A percentile compares a stretch with the other conserved stretches of the same genome.
phyloP scores from a whole-genome alignment of 2,329 filamentous ascomycete genomes.

The Diplocarpon mali region DNA sequence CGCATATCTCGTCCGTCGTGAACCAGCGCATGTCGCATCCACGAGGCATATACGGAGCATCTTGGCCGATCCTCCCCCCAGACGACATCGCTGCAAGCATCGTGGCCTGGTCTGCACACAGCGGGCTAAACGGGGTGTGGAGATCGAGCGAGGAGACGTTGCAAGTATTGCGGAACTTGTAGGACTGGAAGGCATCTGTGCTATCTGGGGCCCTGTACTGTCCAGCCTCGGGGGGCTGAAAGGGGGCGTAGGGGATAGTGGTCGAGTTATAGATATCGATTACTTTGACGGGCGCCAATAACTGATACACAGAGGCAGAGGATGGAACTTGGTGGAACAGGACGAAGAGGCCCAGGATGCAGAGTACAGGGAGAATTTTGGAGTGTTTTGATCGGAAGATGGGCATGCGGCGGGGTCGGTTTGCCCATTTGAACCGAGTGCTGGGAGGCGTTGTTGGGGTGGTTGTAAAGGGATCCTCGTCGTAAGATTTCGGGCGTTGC shows the following conservation, averaged over 20 bases:
- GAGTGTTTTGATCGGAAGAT: conserved; percentile 12
- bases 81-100: conserved; percentile 29
- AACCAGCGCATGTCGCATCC: conserved; percentile 39
- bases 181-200: conserved; percentile 31
- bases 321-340: conserved; percentile 3
- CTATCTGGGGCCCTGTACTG: conserved; percentile 12
- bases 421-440: conserved; percentile 13
- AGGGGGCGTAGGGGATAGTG: conserved; percentile 7
- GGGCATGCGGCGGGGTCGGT: conserved; percentile 13
- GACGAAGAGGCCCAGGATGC: conserved; percentile 7
- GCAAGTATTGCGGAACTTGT: conserved; percentile 34
- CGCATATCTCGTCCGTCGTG: conserved; percentile 34
- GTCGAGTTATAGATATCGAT: conserved; percentile 5
- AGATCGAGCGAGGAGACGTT: conserved; percentile 35
- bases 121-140: conserved; percentile 27
- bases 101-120: conserved; percentile 29
- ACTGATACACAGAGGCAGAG: not conserved
- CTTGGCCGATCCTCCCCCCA: conserved; percentile 34
- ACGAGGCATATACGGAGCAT: conserved; percentile 35
- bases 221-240: conserved; percentile 13
- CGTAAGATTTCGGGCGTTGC: conserved; percentile 8
- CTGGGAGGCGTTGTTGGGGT: conserved; percentile 4
- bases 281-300: not conserved
- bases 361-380: conserved; percentile 8
- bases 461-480: conserved; percentile 20